Evolutionary conservation across 225 moss, liverwort and hornwort genomes (phyloP), one percentile per base, ranked within the genome.

Genomic region (Sphagnum contortum): DNA sequence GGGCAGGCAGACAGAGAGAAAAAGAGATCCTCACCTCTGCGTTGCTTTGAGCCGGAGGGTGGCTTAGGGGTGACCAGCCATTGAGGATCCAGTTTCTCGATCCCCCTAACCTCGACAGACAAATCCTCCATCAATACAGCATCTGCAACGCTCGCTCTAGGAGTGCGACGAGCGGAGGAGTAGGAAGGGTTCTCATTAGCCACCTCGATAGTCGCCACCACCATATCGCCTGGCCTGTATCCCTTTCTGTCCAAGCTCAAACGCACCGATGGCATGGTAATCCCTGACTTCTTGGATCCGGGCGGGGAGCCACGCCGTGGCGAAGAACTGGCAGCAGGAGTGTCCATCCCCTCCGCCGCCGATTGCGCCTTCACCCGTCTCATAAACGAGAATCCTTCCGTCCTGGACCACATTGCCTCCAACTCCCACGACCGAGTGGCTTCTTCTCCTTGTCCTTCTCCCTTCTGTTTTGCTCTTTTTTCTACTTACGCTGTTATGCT

Each of bases 41-140:
- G 85, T 68, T 89, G 88, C 78, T 91, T 83, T 6, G 79, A 71
- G 58, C 84, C 82, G 47, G 82, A 55, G 64, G 86, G 80, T 45
- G 75, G 66, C 57, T 85, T 90, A 9, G 89, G 85, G 45, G 84
- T 86, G 5, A 89, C 74, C 62, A 98, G 79, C 93, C 98, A 98
- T 55, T 91, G 93, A 46, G 89, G 91, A 79, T 98, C 98, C 64
- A 92, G 72, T 67, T 91, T 91, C 79, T 98, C 98, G 60, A 98
- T 89, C 66, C 98, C 98, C 46, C 88, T 91, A 56, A 93, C 90
- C 69, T 89, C 96, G 72, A 93, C 96, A 11, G 78, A 73, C 55
- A 98, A 78, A 84, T 88, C 88, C 79, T 93, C 93, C 89, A 98
- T 89, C 82, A 93, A 70, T 55, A 98, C 89, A 8, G 90, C 90